phyloP scores from a whole-genome alignment of 768 basidiomycete species.

The Boletus vinaceobasis region DNA sequence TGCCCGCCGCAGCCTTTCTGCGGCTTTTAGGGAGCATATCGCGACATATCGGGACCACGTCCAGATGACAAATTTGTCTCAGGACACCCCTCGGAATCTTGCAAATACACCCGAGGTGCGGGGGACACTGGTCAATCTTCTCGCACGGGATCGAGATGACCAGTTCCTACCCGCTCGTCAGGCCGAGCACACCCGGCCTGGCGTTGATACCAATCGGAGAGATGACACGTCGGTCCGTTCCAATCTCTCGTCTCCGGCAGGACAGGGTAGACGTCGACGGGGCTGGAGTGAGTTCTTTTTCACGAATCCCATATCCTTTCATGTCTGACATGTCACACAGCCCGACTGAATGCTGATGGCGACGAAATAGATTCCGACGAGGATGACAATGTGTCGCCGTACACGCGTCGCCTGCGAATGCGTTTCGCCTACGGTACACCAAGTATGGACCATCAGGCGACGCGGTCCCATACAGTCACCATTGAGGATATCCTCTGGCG shows the following conservation, averaged over 20 bases:
- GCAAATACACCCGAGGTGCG: slow-evolving; percentile 24
- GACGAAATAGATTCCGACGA: slow-evolving; percentile 62
- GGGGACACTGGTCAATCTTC: slow-evolving; percentile 21
- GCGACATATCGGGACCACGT: slow-evolving; percentile 11
- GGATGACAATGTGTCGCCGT: slow-evolving; percentile 50
- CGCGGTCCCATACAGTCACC: slow-evolving; percentile 28
- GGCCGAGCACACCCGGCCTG: slow-evolving; percentile 2
- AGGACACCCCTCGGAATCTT: slow-evolving; percentile 20
- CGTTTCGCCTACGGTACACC: slow-evolving; percentile 24
- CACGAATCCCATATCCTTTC: neutral
- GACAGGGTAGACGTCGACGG: slow-evolving; percentile 29
- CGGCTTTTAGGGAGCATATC: slow-evolving; percentile 22
- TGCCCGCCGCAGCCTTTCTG: slow-evolving; percentile 19
- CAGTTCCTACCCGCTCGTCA: slow-evolving; percentile 5
- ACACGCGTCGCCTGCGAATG: slow-evolving; percentile 47
- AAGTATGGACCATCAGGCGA: slow-evolving; percentile 26
- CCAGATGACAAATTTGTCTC: slow-evolving; percentile 5
- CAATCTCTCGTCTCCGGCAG: slow-evolving; percentile 8
- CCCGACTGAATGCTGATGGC: slow-evolving; percentile 48
- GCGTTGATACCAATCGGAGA: slow-evolving; percentile 8
- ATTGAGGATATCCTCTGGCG: slow-evolving; percentile 24
- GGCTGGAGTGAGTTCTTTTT: slow-evolving; percentile 30
- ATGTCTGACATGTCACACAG: slow-evolving; percentile 22
- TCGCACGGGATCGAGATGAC: slow-evolving; percentile 25
- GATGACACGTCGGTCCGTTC: slow-evolving; percentile 7